Evolutionary conservation across 768 basidiomycete genomes (phyloP), one percentile per base, ranked within the genome.

Genomic region (Suillus spraguei): DNA sequence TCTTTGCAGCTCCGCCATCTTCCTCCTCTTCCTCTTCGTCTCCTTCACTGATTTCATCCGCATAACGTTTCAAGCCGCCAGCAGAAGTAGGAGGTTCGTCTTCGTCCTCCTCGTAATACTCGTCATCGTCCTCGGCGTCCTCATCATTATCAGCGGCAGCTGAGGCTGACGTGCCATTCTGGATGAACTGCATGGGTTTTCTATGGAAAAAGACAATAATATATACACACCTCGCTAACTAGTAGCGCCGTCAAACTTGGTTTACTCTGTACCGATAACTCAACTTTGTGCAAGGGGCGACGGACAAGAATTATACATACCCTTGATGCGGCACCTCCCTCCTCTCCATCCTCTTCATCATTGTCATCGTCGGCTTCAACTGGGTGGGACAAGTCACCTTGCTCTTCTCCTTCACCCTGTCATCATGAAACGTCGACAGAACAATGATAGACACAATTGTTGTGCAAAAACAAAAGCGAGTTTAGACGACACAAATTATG

Each of bases 51-150:
- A 74, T 66, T 9, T 72, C 74, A 20, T 70, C 70, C 14, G 11
- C 74, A 2, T 64, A 49, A 32, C 74, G 73, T 61, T 75, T 75
- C 35, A 68, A 66, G 59, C 75, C 70, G 3, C 60, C 56, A 32
- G 56, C 38, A 20, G 56, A 58, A 41, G 39, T 41, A 20, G 56
- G 56, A 28, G 56, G 11, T 20, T 60, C 60, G 1, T 63, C 66
- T 0, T 65, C 50, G 39, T 74, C 70, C 1, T 74, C 71, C 1
- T 66, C 67, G 8, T 68, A 71, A 0, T 70, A 74, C 0, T 74
- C 70, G 1, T 69, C 67, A 0, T 69, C 67, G 0, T 66, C 71
- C 0, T 66, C 72, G 0, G 65, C 64, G 9, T 66, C 72, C 1
- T 69, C 65, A 1, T 65, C 36, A 1, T 36, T 66, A 36, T 62